phyloP scores from a whole-genome alignment of 768 basidiomycete genomes.

The Gymnopilus junonius region DNA sequence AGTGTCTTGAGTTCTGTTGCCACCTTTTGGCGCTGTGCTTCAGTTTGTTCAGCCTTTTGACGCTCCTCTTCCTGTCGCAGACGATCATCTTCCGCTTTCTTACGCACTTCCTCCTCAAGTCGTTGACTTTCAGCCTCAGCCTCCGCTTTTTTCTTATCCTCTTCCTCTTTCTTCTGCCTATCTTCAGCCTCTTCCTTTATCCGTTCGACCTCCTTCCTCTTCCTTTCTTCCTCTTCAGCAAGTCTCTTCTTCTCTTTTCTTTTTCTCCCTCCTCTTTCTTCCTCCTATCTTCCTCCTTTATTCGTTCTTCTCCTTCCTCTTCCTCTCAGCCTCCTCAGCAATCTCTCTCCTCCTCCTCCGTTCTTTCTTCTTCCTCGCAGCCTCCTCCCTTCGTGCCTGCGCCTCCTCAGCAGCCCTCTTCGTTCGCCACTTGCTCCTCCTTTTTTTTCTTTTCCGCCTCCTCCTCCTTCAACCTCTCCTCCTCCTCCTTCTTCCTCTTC shows the following conservation, averaged over 20 bases:
- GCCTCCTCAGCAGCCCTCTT: too few species aligned
- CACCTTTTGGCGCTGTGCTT: too few species aligned
- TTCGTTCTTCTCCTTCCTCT: constrained; percentile 8
- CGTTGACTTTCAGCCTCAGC: constrained; percentile 7
- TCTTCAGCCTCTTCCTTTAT: constrained; percentile 4
- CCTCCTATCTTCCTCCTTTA: neutral
- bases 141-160: constrained; percentile 12
- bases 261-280: constrained; percentile 7
- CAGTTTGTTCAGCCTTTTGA: too few species aligned
- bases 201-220: neutral
- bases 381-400: too few species aligned
- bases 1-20: too few species aligned
- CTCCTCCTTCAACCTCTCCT: neutral
- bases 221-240: neutral
- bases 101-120: neutral
- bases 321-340: neutral
- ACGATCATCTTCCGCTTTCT: neutral
- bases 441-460: constrained; percentile 3
- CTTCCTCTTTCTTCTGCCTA: neutral
- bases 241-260: neutral
- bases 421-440: too few species aligned
- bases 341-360: neutral
- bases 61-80: neutral
- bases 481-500: constrained; percentile 3
- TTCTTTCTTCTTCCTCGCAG: constrained; percentile 3